A percentile compares a stretch with the other conserved stretches of the same genome.
phyloP scores from a whole-genome alignment of 306 rosid species.

The Phaseolus lunatus region DNA sequence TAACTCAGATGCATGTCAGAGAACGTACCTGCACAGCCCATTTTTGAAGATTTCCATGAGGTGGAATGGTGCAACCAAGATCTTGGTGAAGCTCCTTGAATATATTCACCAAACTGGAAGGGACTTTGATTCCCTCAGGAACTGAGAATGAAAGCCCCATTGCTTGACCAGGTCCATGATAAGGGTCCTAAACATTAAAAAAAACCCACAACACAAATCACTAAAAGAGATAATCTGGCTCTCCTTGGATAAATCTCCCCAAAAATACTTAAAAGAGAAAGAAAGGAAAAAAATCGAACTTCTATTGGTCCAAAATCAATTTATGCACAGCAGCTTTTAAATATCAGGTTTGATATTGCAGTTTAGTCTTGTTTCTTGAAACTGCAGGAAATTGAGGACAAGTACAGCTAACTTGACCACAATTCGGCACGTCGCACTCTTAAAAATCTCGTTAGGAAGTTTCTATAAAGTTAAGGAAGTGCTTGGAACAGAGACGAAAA shows the following conservation, averaged over 20 bases:
- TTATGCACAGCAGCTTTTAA: background rate
- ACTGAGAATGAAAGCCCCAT: conserved; percentile 99
- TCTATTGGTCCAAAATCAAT: background rate
- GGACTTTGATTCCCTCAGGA: conserved; percentile 85
- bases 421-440: background rate
- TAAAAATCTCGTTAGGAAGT: background rate
- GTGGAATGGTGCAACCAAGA: conserved; percentile 84
- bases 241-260: background rate
- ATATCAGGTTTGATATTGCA: background rate
- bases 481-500: background rate
- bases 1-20: background rate
- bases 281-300: background rate
- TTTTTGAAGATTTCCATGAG: conserved; percentile 84
- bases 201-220: background rate
- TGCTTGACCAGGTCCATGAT: conserved; percentile 98
- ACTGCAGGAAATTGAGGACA: background rate
- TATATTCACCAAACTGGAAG: conserved; percentile 86
- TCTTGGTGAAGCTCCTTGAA: conserved; percentile 87
- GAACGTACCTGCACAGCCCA: conserved; percentile 88
- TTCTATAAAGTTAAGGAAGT: background rate
- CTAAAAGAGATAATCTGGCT: background rate
- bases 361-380: background rate
- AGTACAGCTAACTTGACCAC: too few species aligned
- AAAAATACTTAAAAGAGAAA: background rate
- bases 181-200: conserved; percentile 71